phyloP scores from a whole-genome alignment of 2,329 filamentous ascomycete genomes.

The Venturia pyrina region DNA sequence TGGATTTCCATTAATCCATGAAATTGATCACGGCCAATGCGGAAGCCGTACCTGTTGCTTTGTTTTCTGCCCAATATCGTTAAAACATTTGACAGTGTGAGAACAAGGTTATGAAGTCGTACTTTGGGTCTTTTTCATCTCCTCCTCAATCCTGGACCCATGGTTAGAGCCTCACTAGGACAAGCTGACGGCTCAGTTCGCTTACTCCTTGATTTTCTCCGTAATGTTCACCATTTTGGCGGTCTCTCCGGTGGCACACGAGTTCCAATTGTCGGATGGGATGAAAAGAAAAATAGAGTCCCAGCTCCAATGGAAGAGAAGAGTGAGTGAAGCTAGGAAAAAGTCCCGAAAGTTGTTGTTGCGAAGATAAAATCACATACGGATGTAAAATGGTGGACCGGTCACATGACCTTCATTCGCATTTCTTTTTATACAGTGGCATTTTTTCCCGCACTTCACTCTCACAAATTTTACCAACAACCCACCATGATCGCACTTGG shows the following conservation, averaged over 20 bases:
- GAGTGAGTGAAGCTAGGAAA: not conserved
- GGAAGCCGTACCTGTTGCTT: slow-evolving; percentile 76
- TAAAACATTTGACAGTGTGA: slow-evolving; percentile 1
- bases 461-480: not conserved
- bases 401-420: not conserved
- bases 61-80: slow-evolving; percentile 65
- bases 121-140: slow-evolving; percentile 99
- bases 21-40: slow-evolving; percentile 19
- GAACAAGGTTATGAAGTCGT: slow-evolving; percentile 30
- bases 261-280: not conserved
- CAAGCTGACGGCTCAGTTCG: slow-evolving; percentile 10
- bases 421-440: not conserved
- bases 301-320: not conserved
- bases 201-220: slow-evolving; percentile 98
- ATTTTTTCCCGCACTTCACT: not conserved
- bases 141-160: slow-evolving; percentile 79
- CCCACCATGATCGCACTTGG: slow-evolving; percentile 41
- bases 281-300: not conserved
- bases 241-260: not conserved
- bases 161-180: not conserved
- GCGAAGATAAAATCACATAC: not conserved
- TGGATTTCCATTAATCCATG: slow-evolving; percentile 35
- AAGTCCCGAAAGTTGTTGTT: not conserved
- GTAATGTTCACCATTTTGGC: slow-evolving; percentile 95
- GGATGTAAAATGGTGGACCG: not conserved